Conservation (phyloP, 2,329 filamentous ascomycete species). For the Salinomyces thailandicus region DNA sequence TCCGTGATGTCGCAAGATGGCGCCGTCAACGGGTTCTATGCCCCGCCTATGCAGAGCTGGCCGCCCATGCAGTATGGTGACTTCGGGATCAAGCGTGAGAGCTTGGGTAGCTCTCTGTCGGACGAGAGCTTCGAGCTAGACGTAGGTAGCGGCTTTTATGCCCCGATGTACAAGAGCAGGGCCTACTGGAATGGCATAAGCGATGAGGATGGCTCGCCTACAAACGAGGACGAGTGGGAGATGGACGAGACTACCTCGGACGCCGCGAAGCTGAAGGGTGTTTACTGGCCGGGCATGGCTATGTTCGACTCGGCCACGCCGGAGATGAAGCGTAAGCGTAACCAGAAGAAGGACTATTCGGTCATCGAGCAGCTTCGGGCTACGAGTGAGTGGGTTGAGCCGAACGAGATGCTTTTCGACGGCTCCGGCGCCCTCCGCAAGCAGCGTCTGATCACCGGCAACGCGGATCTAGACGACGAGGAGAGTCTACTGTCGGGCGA, state of each 20-base stretch:
- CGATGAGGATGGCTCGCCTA: slow-evolving; percentile 3
- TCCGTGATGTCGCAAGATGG: slow-evolving; percentile 8
- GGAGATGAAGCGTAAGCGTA: slow-evolving; percentile 61
- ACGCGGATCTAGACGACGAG: slow-evolving; percentile 30
- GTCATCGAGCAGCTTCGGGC: slow-evolving; percentile 57
- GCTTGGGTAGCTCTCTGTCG: slow-evolving; percentile 11
- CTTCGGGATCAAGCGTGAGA: slow-evolving; percentile 18
- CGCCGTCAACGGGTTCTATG: slow-evolving; percentile 18
- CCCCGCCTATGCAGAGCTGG: slow-evolving; percentile 29
- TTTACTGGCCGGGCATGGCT: slow-evolving; percentile 67
- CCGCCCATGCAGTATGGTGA: slow-evolving; percentile 10
- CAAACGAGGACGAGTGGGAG: slow-evolving; percentile 8
- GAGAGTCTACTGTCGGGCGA: slow-evolving; percentile 24
- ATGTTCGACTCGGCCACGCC: slow-evolving; percentile 71
- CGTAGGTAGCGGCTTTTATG: not conserved
- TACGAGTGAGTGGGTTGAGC: slow-evolving; percentile 53
- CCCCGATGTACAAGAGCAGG: not conserved
- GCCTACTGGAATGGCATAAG: slow-evolving; percentile 6
- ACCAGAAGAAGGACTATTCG: slow-evolving; percentile 66
- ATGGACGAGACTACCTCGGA: slow-evolving; percentile 19
- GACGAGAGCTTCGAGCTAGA: slow-evolving; percentile 8
- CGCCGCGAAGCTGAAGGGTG: slow-evolving; percentile 53
- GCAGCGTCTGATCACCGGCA: slow-evolving; percentile 36
- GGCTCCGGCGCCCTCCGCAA: slow-evolving; percentile 32
- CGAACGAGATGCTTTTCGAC: slow-evolving; percentile 55